These are phyloP conservation scores for Crithidia expoeki DNA, from an alignment of 208 protist genomes.

Conservation along the genomic window DNA sequence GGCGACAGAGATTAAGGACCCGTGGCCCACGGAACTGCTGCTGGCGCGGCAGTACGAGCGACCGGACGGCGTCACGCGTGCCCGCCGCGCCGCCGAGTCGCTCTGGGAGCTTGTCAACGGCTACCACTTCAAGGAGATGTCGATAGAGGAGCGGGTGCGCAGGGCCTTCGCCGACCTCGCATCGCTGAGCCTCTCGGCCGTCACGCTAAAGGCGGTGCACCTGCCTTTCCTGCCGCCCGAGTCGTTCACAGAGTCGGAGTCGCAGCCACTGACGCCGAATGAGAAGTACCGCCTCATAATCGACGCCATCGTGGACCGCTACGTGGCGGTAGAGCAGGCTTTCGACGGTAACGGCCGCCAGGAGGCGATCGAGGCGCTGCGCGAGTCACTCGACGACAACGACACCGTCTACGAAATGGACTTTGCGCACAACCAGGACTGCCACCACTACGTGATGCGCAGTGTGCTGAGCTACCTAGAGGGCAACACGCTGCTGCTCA, in stretches of 20 bases:
- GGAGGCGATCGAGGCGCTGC: slow-evolving; percentile 70
- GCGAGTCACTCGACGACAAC: slow-evolving; percentile 41
- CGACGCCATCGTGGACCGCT: slow-evolving; percentile 64
- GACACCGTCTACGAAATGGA: slow-evolving; percentile 63
- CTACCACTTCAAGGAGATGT: slow-evolving; percentile 66
- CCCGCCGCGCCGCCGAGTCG: slow-evolving; percentile 61
- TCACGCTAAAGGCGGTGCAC: slow-evolving; percentile 56
- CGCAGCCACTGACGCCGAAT: slow-evolving; percentile 45
- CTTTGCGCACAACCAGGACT: slow-evolving; percentile 78
- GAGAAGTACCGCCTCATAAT: slow-evolving; percentile 68
- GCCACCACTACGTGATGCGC: slow-evolving; percentile 72
- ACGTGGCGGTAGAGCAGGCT: slow-evolving; percentile 65
- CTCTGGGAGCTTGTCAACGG: slow-evolving; percentile 77
- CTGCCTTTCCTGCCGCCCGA: slow-evolving; percentile 47
- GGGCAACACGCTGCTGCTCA: slow-evolving; percentile 61
- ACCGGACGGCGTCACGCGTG: slow-evolving; percentile 63
- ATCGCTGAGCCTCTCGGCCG: slow-evolving; percentile 71
- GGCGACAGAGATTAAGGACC: slow-evolving; percentile 58
- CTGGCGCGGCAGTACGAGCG: slow-evolving; percentile 57
- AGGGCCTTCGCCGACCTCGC: slow-evolving; percentile 62
- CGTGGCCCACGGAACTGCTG: slow-evolving; percentile 66
- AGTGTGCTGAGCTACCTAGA: slow-evolving; percentile 64
- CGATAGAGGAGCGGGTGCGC: slow-evolving; percentile 55
- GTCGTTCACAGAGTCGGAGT: slow-evolving; percentile 13
- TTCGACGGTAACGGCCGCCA: slow-evolving; percentile 75